Evolutionary conservation across 805 yeast species (phyloP), one percentile per base, ranked within the genome.

Genomic region (Wickerhamiella azyma): DNA sequence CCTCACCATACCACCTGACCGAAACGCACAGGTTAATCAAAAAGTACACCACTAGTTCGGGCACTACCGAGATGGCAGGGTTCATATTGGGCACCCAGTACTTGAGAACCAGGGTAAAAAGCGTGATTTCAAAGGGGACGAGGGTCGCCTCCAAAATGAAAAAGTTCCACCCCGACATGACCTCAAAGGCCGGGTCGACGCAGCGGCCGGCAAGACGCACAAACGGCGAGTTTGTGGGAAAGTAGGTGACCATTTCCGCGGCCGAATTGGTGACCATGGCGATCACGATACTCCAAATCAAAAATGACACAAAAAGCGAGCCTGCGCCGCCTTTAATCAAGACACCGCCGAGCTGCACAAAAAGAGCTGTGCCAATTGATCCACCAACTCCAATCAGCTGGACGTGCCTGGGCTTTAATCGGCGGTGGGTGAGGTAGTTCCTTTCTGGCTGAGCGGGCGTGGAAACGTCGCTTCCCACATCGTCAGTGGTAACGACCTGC

Each of bases 61-160:
- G 69, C 1, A 73, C 71, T 49, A 85, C 66, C 2, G 86, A 74
- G 14, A 75, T 79, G 0, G 78, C 94, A 0, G 89, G 80, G 1
- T 77, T 70, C 59, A 76, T 81, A 54, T 77, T 86, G 50, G 76
- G 77, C 50, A 82, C 68, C 94, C 94, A 85, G 56, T 69, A 85
- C 56, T 84, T 85, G 40, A 85, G 70, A 55, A 85, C 77, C n/a
- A 85, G 71, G 53, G 83, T 81, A 8, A 81, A 86, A 5, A 86
- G 81, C 8, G 81, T 81, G 44, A 85, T 78, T 62, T 85, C 94
- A 55, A 79, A 82, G 2, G 94, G 94, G 41, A 85, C 80, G 50
- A 78, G 76, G 0, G 82, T 77, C 51, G 86, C 79, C 59, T 81
- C 80, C 55, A 82, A 65, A 50, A 82, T 67, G 74, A 82, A 81